Evolutionary conservation across 129 eudicot genomes (phyloP).

Genomic region (Artemisia tridentata): DNA sequence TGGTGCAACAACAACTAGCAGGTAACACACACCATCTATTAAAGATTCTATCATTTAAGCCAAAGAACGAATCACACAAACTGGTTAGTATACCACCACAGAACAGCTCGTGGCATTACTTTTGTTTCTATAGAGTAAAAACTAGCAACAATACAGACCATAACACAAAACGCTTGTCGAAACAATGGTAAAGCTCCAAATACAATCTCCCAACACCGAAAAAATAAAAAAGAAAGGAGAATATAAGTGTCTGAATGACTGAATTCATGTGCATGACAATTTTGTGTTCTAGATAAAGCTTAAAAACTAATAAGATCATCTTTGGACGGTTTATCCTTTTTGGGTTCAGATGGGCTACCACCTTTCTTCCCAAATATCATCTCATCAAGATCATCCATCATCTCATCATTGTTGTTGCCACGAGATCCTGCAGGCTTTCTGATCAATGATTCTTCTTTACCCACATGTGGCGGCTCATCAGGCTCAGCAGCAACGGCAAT

Average conservation of each 20-base stretch:
- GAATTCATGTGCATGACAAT: neutral
- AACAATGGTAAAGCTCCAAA: constrained; percentile 26
- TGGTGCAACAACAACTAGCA: too few species aligned
- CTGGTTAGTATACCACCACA: neutral
- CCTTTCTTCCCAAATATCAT: constrained; percentile 89
- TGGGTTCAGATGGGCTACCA: constrained; percentile 50
- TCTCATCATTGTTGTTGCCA: constrained; percentile 58
- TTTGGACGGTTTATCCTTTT: constrained; percentile 54
- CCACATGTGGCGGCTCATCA: constrained; percentile 69
- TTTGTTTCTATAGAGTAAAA: constrained; percentile 17
- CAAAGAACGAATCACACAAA: neutral
- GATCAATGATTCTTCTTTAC: constrained; percentile 63
- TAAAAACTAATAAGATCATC: constrained; percentile 80
- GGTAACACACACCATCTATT: too few species aligned
- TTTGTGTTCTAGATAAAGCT: constrained; percentile 2
- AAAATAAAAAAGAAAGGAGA: neutral
- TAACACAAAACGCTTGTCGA: constrained; percentile 19
- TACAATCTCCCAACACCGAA: constrained; percentile 27
- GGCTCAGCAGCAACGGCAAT: constrained; percentile 85
- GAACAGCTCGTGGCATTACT: neutral
- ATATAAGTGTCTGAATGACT: constrained; percentile 7
- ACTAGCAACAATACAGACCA: constrained; percentile 23
- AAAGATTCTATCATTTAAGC: too few species aligned
- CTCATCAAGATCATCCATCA: constrained; percentile 98
- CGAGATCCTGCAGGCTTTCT: constrained; percentile 63